phyloP scores from a whole-genome alignment of 495 filamentous ascomycete species.

The Evansstolkia leycettana region DNA sequence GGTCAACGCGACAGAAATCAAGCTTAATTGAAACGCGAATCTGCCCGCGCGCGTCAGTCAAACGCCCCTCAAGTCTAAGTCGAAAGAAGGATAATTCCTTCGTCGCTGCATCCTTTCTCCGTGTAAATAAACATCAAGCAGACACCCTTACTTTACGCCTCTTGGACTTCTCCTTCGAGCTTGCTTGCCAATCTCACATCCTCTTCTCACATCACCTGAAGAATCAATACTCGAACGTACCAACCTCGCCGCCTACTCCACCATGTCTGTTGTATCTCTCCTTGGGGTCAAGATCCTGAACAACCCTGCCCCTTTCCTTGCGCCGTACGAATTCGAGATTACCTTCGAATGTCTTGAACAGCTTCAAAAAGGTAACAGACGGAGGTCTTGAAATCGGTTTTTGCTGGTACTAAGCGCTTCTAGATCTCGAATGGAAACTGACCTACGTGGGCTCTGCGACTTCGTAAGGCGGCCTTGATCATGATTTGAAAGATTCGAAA shows the following conservation, averaged over 20 bases:
- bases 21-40: no score
- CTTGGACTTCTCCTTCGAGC: constrained; percentile 1
- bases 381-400: neutral
- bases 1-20: constrained; percentile 14
- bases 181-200: no score
- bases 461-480: constrained; percentile 47
- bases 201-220: no score
- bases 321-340: constrained; percentile 91
- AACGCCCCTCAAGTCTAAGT: no score
- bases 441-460: constrained; percentile 98
- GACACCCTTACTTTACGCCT: constrained; percentile 50
- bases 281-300: constrained; percentile 90
- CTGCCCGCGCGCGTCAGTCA: no score
- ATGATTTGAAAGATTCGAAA: neutral
- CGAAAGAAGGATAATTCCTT: no score
- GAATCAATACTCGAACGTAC: constrained; percentile 7
- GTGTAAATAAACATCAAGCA: constrained; percentile 91
- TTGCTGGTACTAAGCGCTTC: neutral
- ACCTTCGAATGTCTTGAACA: constrained; percentile 95
- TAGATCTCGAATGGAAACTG: constrained; percentile 98
- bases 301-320: constrained; percentile 85
- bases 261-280: constrained; percentile 93
- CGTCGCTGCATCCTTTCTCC: constrained; percentile 14
- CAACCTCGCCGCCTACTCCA: constrained; percentile 19
- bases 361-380: constrained; percentile 67